Base-by-base conservation (phyloP, 2,329 filamentous ascomycete genomes). In the Cladosporium sp. region DNA sequence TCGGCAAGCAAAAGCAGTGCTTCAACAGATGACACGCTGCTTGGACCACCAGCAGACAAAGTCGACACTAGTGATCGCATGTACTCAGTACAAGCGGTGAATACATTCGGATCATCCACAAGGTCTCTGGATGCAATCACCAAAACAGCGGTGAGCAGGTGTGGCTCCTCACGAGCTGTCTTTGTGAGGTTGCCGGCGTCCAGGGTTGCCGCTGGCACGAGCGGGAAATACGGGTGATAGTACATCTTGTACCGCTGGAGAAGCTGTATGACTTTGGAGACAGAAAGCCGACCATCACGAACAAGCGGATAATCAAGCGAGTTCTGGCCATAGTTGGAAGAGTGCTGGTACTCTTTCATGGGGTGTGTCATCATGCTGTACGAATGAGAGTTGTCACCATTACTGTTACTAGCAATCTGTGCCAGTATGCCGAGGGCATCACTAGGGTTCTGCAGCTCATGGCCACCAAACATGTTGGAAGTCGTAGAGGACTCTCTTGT, bases 91-190 rank as follows among this genome's bases (percentile, higher is more conserved):
- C 89, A 91, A 49, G 86, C 83, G 68, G 87, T 86, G 70, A 90
- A 89, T 0, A 89, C 84, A 55, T 85, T 81, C 2, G 86, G 84
- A 71, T 89, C 86, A 6, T 88, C 83, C 1, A 85, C 82, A n/a
- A 90, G 79, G 71, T 92, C 89, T 75, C 91, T 90, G 8, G 89
- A 90, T 4, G 88, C 87, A 59, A 92, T 88, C 1, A 89, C 88
- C 4, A 92, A 79, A 2, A 92, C 86, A 0, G 89, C 89, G 0
- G 89, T 91, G 18, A 92, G 81, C 0, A 92, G 80, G 72, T 91
- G 87, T 34, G 85, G 87, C 72, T 91, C 89, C 32, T 85, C 84
- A 2, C 82, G 80, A 5, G 87, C 86, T 68, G 87, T 86, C 21
- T 83, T 79, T 30, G 85, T 79, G 11, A 91, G 76, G 65, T 84